Base-by-base conservation (phyloP, 805 yeast species). In the Teunomyces gatunensis region DNA sequence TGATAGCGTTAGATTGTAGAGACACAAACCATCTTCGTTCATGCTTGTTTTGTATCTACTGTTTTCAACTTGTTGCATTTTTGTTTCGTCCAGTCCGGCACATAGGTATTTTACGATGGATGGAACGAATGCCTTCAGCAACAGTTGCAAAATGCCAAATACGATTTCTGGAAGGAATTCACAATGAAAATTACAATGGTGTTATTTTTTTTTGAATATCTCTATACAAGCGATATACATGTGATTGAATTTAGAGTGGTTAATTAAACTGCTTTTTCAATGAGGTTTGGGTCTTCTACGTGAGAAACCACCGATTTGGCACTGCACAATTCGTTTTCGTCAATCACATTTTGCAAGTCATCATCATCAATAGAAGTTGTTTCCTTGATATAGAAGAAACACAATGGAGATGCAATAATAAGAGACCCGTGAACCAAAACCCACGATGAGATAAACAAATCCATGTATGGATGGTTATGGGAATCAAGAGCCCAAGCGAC, bases 1-100 rank as follows among this genome's bases (percentile, higher is more conserved):
- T 53, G 77, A 77, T n/a, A 89, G 70, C 6, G 96, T 87, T 50
- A 87, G 71, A 55, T 88, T 78, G 66, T 88, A 89, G 29, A 89
- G 71, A 45, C 66, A 74, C 30, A 84, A 58, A n/a, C 74, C 64
- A 68, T 68, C 49, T 27, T 47, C 48, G 25, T 45, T 20, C 27
- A 23, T 35, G 32, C n/a, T 33, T 23, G 17, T 7, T n/a, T 5
- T n/a, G 3, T 27, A 4, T 5, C 5, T 5, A 21, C 25, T 6
- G 37, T 25, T 25, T 25, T 4, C 11, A 25, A 25, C 27, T 25
- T 25, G 27, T 25, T 25, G 27, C 27, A 25, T 25, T 25, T 25
- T 9, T 25, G 11, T 17, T 10, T 6, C 23, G n/a, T 15, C 9
- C 37, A 37, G 9, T 37, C 27, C 40, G 20, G 40, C 40, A 37